Evolutionary conservation across 129 eudicot genomes (phyloP), one percentile per base, ranked within the genome.

Genomic region (Smallanthus sonchifolius): DNA sequence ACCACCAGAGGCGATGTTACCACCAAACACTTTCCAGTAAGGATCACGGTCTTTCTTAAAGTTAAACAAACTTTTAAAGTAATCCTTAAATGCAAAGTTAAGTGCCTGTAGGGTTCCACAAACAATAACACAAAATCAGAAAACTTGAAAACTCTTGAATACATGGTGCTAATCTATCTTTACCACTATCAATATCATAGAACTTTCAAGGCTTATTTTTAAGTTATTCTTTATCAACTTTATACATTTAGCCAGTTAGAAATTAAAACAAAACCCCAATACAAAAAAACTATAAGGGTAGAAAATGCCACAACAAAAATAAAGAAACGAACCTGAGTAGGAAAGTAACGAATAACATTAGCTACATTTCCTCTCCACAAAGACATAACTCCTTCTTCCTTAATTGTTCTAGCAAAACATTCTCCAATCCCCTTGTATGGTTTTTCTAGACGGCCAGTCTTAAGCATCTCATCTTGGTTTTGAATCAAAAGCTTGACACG

Each of bases 301-400:
- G 4, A 3, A 57, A 24, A 2, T 17, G 61, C 10, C 59, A 52
- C 2, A 34, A 17, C 34, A 55, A 75, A 65, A 14, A 65, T 3
- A 37, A 2, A 10, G 37, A 2, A 10, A 71, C 19, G 2, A 14
- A 81, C 88, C 85, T 84, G 86, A 38, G 86, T 84, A 16, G 88
- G 88, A 69, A 84, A 84, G 78, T 84, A 84, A 84, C 88, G 86
- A 42, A 84, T 84, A 57, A 84, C 88, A 57, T 84, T 84, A 24
- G 88, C 83, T 6, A 81, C 78, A 71, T 84, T 84, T 70, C 86
- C 85, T 84, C 88, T 77, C 86, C 88, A 84, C 62, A 84, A 48
- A 32, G 88, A 69, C 52, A 52, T 43, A 44, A 84, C 13, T 6
- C 85, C 88, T 84, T 84, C 83, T 0, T 84, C 83, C 55, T 16